A percentile compares a stretch with the other conserved stretches of the same genome.
phyloP scores from a whole-genome alignment of 2,329 filamentous ascomycete species.

The Cryphonectria carpinicola region DNA sequence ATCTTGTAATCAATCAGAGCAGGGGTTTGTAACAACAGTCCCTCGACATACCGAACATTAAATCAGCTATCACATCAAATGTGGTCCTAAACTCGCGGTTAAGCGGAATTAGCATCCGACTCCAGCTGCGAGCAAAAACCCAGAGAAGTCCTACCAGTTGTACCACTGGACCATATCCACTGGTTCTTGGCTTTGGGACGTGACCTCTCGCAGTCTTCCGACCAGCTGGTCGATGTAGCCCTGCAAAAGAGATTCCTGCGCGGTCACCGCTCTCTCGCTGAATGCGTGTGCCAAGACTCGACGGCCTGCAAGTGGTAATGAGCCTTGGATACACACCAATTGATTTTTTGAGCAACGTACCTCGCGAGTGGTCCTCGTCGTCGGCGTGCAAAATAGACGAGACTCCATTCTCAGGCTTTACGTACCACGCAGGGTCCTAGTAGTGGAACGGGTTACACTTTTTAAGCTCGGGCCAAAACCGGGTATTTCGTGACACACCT shows the following conservation, averaged over 20 bases:
- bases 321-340: not conserved
- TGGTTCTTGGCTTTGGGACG: not conserved
- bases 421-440: constrained; percentile 3
- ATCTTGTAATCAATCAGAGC: not conserved
- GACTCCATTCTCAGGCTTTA: not conserved
- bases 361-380: constrained; percentile 3
- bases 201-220: not conserved
- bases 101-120: not conserved
- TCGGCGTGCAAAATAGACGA: not conserved
- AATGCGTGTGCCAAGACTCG: not conserved
- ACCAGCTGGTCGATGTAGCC: not conserved
- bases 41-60: not conserved
- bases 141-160: not conserved
- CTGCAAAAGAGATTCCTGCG: not conserved
- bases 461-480: not conserved
- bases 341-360: not conserved
- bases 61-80: not conserved
- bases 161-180: constrained; percentile 1
- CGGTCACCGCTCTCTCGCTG: not conserved
- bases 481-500: not conserved
- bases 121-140: not conserved
- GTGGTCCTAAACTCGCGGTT: not conserved
- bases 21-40: not conserved
- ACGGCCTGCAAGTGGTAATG: not conserved
- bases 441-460: not conserved